phyloP scores from a whole-genome alignment of 2,329 filamentous ascomycete genomes.

The Onygenales sp. region DNA sequence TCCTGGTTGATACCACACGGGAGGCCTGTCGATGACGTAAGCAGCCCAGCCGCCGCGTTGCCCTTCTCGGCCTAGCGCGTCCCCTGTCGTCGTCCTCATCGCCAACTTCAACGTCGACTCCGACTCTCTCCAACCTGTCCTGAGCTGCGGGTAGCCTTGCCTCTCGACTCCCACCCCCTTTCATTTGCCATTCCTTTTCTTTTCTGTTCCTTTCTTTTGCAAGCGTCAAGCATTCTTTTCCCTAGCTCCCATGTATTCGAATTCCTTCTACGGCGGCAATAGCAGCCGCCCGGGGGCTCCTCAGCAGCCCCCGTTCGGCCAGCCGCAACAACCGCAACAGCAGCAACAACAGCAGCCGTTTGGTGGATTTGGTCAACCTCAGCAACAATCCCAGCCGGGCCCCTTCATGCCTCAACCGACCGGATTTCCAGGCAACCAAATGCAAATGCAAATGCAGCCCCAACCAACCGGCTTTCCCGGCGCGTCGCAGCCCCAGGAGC shows the following conservation, averaged over 20 bases:
- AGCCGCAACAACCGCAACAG: conserved; percentile 42
- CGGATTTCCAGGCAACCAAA: background rate
- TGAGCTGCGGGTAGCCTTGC: conserved; percentile 3
- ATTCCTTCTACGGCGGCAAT: conserved; percentile 69
- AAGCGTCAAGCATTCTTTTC: conserved; percentile 8
- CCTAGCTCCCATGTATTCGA: conserved; percentile 66
- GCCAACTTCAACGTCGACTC: background rate
- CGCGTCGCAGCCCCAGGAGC: conserved; percentile 24
- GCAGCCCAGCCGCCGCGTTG: background rate
- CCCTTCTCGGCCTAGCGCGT: background rate
- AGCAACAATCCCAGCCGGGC: conserved; percentile 38
- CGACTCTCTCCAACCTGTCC: background rate
- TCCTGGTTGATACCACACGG: too few relatives aligned
- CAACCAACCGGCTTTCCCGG: conserved; percentile 59
- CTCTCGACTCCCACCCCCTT: conserved; percentile 3
- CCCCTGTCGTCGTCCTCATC: background rate
- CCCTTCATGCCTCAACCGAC: background rate
- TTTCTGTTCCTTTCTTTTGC: conserved; percentile 14
- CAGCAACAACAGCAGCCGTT: conserved; percentile 28
- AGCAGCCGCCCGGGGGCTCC: conserved; percentile 61
- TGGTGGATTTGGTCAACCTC: conserved; percentile 29
- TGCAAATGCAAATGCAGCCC: conserved; percentile 39
- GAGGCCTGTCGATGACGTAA: background rate
- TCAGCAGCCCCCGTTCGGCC: conserved; percentile 44
- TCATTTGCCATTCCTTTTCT: conserved; percentile 14